Conservation (phyloP, 768 basidiomycete species). For the Hemileccinum rubropunctum region DNA sequence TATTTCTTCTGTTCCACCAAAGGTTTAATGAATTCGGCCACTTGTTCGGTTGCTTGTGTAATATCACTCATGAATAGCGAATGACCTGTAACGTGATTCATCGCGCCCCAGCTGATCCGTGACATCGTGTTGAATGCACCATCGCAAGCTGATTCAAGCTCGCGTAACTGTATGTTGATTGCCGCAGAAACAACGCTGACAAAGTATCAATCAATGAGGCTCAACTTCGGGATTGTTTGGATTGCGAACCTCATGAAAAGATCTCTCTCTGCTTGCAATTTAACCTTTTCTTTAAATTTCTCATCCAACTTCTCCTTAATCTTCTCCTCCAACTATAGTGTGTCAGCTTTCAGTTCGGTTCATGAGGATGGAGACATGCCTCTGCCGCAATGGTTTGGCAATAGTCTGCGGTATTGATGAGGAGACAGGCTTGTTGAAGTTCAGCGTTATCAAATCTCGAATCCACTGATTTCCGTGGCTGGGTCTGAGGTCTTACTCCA, state of each 20-base stretch:
- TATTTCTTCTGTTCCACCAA: constrained; percentile 95
- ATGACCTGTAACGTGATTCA: constrained; percentile 83
- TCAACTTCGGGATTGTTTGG: not conserved
- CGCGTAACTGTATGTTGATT: constrained; percentile 74
- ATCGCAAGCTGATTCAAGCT: constrained; percentile 85
- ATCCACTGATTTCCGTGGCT: constrained; percentile 70
- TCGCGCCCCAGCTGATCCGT: constrained; percentile 72
- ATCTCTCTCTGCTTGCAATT: constrained; percentile 83
- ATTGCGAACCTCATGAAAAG: constrained; percentile 75
- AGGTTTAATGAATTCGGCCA: constrained; percentile 73
- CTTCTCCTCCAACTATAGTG: constrained; percentile 81
- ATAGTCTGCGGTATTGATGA: constrained; percentile 97
- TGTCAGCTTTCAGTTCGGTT: not conserved
- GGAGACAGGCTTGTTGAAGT: constrained; percentile 78
- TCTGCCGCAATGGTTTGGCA: constrained; percentile 90
- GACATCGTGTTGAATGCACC: constrained; percentile 73
- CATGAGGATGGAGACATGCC: constrained; percentile 38
- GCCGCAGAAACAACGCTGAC: constrained; percentile 79
- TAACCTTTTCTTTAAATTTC: constrained; percentile 74
- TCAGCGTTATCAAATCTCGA: constrained; percentile 73
- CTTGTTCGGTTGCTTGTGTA: constrained; percentile 67
- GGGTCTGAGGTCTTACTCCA: constrained; percentile 37
- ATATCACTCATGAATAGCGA: constrained; percentile 81
- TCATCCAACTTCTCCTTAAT: constrained; percentile 78
- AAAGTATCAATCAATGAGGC: not conserved